Evolutionary conservation across 1,284 basidiomycete species (phyloP).

Genomic region (Apiotrichum akiyoshidainum): DNA sequence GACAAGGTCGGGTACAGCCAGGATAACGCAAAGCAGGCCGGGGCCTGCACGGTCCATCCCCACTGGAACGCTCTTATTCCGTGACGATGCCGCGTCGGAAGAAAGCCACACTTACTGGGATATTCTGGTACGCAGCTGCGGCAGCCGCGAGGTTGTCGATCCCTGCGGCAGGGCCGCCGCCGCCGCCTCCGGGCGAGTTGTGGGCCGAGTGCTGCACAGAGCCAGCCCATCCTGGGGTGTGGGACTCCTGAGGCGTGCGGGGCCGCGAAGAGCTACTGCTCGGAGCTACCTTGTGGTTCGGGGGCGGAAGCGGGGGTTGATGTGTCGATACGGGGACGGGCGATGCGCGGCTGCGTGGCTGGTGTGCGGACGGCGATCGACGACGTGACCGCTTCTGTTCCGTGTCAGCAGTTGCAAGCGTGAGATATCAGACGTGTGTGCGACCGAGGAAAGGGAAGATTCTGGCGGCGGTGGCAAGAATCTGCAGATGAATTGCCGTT

Average conservation of each 20-base stretch:
- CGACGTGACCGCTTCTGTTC: constrained; percentile 19
- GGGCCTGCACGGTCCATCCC: too few species aligned
- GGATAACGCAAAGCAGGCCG: background rate
- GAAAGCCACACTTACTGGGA: constrained; percentile 7
- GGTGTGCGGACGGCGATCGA: constrained; percentile 6
- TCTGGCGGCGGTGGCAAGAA: too few species aligned
- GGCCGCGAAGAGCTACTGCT: background rate
- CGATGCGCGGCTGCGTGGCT: background rate
- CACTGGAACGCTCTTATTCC: too few species aligned
- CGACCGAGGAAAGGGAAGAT: too few species aligned
- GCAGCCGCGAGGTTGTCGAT: constrained; percentile 28
- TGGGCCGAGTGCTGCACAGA: constrained; percentile 6
- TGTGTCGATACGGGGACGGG: background rate
- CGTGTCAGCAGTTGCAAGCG: background rate
- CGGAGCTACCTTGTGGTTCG: too few species aligned
- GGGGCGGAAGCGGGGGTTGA: background rate
- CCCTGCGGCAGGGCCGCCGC: constrained; percentile 9
- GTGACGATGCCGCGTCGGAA: background rate
- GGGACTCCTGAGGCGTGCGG: background rate
- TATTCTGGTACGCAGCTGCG: constrained; percentile 19
- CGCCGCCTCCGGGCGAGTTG: constrained; percentile 8
- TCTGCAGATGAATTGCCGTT: too few species aligned
- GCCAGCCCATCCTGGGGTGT: background rate
- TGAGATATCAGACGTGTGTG: too few species aligned
- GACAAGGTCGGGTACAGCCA: too few species aligned